phyloP scores from a whole-genome alignment of 176 grass and related monocot genomes.

The Oryza punctata region DNA sequence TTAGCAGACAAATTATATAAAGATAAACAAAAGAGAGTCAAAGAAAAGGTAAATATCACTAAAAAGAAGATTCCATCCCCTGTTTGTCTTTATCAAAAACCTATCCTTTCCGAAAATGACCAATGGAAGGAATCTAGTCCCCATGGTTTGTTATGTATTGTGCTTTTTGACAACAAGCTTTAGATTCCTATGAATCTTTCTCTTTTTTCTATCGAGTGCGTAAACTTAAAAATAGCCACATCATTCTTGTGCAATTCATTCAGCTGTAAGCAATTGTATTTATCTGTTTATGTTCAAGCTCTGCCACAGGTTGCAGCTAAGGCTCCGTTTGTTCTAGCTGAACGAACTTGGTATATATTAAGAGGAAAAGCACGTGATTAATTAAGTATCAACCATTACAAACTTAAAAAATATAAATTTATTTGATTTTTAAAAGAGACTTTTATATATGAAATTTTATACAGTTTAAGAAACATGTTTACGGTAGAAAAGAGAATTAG shows the following conservation, averaged over 20 bases:
- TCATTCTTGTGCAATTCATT: neutral
- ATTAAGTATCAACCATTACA: too few species aligned
- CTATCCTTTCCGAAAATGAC: neutral
- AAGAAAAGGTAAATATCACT: neutral
- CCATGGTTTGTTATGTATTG: neutral
- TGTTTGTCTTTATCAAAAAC: constrained; percentile 15
- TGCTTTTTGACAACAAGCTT: neutral
- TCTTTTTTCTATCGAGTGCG: neutral
- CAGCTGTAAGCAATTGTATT: neutral
- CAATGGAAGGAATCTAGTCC: neutral
- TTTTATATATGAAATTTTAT: too few species aligned
- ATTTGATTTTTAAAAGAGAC: too few species aligned
- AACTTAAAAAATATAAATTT: too few species aligned
- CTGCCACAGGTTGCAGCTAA: neutral
- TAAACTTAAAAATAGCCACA: neutral
- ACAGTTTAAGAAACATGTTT: too few species aligned
- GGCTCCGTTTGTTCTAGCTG: too few species aligned
- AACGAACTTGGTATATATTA: too few species aligned
- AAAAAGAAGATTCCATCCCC: neutral
- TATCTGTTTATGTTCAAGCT: neutral
- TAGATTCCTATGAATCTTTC: neutral
- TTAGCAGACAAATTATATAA: neutral
- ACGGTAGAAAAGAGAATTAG: too few species aligned
- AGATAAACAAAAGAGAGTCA: too few species aligned
- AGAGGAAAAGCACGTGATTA: too few species aligned